Percentiles rank a stretch among this genome's conserved stretches.
Conservation (phyloP, 2,329 filamentous ascomycete genomes). For the Microdochium trichocladiopsis region DNA sequence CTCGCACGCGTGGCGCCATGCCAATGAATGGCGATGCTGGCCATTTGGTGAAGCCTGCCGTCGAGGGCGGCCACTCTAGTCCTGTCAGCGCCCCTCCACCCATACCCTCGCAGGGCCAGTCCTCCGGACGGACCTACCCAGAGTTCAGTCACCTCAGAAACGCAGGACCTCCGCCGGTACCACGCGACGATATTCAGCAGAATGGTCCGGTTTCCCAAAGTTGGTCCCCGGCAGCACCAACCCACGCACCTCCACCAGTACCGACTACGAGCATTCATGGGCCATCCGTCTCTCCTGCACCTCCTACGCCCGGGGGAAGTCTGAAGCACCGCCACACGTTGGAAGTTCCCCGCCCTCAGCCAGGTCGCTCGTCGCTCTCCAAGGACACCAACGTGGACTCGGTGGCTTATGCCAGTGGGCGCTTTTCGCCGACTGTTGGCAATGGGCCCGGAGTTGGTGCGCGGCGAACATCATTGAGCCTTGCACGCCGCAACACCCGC, state of each 20-base stretch:
- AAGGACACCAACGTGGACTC: conserved; percentile 58
- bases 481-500: conserved; percentile 74
- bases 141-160: not conserved
- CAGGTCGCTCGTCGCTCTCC: conserved; percentile 52
- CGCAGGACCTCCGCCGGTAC: not conserved
- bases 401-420: conserved; percentile 61
- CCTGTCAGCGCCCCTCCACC: not conserved
- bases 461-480: conserved; percentile 74
- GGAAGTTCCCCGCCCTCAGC: conserved; percentile 68
- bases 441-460: conserved; percentile 43
- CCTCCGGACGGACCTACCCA: not conserved
- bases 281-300: conserved; percentile 24
- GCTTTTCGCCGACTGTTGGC: conserved; percentile 65
- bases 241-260: not conserved
- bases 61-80: not conserved
- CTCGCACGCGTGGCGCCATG: not conserved
- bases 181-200: not conserved
- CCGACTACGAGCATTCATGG: not conserved
- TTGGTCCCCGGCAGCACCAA: conserved; percentile 6
- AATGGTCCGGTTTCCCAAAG: conserved; percentile 7
- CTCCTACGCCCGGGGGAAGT: conserved; percentile 46
- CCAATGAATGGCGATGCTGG: not conserved
- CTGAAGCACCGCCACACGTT: conserved; percentile 81
- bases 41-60: not conserved
- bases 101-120: not conserved